These are phyloP conservation scores for Schwanniomyces sp. DNA, from an alignment of 805 yeast genomes.

Conservation along the genomic window DNA sequence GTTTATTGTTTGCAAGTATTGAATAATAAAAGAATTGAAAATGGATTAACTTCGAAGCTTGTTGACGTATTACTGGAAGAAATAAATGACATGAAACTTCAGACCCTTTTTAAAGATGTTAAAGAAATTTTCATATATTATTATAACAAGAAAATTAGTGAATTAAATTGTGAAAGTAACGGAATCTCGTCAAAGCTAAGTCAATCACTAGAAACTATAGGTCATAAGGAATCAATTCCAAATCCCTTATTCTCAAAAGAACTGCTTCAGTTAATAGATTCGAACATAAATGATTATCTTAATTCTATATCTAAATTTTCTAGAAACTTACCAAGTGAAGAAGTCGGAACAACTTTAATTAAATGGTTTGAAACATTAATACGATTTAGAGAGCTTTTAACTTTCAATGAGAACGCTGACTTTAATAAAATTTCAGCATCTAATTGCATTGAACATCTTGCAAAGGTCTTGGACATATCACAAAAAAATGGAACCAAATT, in stretches of 20 bases:
- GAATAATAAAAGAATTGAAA: conserved; percentile 9
- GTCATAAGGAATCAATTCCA: not conserved
- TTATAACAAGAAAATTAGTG: not conserved
- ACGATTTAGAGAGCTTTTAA: conserved; percentile 4
- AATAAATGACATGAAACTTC: not conserved
- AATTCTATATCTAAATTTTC: conserved; percentile 10
- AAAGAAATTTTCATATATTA: not conserved
- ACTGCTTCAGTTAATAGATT: conserved; percentile 24
- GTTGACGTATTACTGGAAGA: not conserved
- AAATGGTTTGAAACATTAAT: conserved; percentile 14
- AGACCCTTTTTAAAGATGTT: not conserved
- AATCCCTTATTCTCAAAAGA: conserved; percentile 16
- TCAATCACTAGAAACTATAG: not conserved
- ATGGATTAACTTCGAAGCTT: not conserved
- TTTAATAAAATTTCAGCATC: not conserved
- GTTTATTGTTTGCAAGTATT: conserved; percentile 22
- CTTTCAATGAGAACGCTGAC: not conserved
- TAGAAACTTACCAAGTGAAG: conserved; percentile 1
- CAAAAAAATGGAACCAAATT: not conserved
- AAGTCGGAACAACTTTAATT: conserved; percentile 7
- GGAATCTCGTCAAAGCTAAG: not conserved
- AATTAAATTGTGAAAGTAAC: not conserved
- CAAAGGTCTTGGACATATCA: conserved; percentile 1
- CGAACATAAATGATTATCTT: conserved; percentile 28
- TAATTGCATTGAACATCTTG: conserved; percentile 3